Percentiles rank a stretch among this genome's conserved stretches.
Conservation (phyloP, 1,284 basidiomycete species). For the Trichosporon faecale region DNA sequence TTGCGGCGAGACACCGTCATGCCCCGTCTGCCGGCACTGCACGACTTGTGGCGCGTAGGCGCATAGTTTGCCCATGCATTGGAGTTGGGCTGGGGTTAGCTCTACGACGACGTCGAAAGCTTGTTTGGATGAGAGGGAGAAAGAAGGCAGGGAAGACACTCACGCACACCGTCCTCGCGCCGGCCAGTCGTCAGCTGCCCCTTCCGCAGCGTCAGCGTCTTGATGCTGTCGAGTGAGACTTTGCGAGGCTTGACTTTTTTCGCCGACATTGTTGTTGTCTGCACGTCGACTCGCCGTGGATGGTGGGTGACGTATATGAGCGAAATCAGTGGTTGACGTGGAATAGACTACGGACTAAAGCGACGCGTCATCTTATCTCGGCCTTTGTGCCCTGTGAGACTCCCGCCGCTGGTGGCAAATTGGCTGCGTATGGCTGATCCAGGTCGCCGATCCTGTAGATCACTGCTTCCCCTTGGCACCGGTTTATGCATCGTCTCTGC, state of each 20-base stretch:
- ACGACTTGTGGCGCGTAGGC: conserved; percentile 80
- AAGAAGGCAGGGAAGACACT: conserved; percentile 16
- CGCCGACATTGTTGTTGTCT: background rate
- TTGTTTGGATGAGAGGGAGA: too few relatives aligned
- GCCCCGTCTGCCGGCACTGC: conserved; percentile 74
- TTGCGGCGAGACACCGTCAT: conserved; percentile 69
- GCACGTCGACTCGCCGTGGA: background rate
- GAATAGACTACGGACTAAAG: background rate
- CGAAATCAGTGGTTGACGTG: background rate
- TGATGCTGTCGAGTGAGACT: conserved; percentile 65
- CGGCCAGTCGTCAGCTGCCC: conserved; percentile 64
- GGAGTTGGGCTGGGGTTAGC: conserved; percentile 59
- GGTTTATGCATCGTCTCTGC: too few relatives aligned
- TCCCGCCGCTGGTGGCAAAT: background rate
- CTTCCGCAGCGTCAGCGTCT: conserved; percentile 75
- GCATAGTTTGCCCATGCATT: conserved; percentile 76
- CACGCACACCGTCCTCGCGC: conserved; percentile 63
- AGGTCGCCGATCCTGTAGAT: background rate
- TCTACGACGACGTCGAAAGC: too few relatives aligned
- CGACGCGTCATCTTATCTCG: conserved; percentile 3
- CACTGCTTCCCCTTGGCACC: too few relatives aligned
- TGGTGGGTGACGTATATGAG: background rate
- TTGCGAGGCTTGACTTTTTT: conserved; percentile 14
- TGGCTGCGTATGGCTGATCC: background rate
- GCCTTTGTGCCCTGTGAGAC: background rate